Evolutionary conservation across 495 filamentous ascomycete genomes (phyloP), one percentile per base, ranked within the genome.

Genomic region (Penicillium pancosmium): DNA sequence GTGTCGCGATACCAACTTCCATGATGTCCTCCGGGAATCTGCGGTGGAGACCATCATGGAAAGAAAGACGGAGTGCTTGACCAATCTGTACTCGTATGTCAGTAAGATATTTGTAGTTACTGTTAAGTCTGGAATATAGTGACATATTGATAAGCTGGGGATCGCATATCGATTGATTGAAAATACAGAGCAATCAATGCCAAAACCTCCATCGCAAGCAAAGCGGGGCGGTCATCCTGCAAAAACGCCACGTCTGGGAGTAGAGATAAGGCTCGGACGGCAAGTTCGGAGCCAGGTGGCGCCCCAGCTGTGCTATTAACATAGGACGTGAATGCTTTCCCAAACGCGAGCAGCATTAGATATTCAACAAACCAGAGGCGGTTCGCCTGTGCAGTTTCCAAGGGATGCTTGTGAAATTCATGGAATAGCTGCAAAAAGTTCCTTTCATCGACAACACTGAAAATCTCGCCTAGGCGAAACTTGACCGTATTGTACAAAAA

Each of bases 1-100:
- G 35, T 38, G 13, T 38, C 1, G 47, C 21, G n/a, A 50, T 50
- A 8, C 47, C 21, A 8, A 21, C 5, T 8, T 50, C 47, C 3
- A 31, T 50, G 21, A 50, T 9, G 10, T 50, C 47, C 19, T 50
- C 47, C 13, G 47, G 31, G 5, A 50, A 19, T 50, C 21, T 31
- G 47, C 47, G 47, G 12, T 50, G 47, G 47, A 50, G 47, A 50
- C 47, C 47, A 25, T 50, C 47, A 31, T 50, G 47, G 19, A 50
- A 50, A 19, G 47, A 23, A 18, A 50, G 47, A 15, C 47, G 47
- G 21, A 50, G 47, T 3, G 47, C 47, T 50, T 50, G 47, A n/a
- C 47, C 47, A 15, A 50, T 50, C 47, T 50, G 21, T 10, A 10
- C 9, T 9, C 16, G 21, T 6, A 50, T 50, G 47, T 50, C 35